These are phyloP conservation scores for Cavenderia fasciculata DNA, from an alignment of 78 protist species.

Conservation along the genomic window DNA sequence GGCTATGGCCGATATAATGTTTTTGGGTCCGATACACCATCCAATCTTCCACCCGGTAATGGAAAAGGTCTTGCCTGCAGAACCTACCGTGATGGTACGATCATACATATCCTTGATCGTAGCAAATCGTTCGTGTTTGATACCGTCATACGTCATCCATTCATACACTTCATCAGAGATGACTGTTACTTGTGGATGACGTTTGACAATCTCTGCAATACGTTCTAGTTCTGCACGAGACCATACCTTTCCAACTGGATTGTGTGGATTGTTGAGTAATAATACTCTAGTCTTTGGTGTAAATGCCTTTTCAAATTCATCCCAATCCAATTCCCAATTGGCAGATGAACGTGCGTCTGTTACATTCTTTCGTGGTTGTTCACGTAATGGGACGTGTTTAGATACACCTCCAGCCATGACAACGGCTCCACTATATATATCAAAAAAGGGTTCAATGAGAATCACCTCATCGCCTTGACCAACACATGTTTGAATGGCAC, in stretches of 20 bases:
- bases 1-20: conserved; percentile 16
- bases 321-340: conserved; percentile 58
- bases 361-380: neutral
- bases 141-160: conserved; percentile 61
- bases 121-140: conserved; percentile 59
- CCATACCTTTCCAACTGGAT: conserved; percentile 89
- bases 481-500: conserved; percentile 74
- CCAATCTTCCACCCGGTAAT: conserved; percentile 92
- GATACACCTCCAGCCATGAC: conserved; percentile 78
- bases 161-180: conserved; percentile 91
- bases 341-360: conserved; percentile 32
- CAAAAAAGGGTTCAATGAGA: conserved; percentile 92
- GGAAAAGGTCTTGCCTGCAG: conserved; percentile 87
- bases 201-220: conserved; percentile 51
- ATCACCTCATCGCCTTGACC: conserved; percentile 91
- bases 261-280: conserved; percentile 88
- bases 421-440: conserved; percentile 78
- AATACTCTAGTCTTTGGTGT: conserved; percentile 62
- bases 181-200: conserved; percentile 63
- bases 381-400: conserved; percentile 51
- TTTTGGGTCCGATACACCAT: conserved; percentile 83
- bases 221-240: conserved; percentile 22
- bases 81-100: conserved; percentile 85
- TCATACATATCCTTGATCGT: conserved; percentile 69
- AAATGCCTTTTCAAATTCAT: conserved; percentile 71